Percentiles rank a stretch among this genome's conserved stretches.
Evolutionary conservation across 768 basidiomycete genomes (phyloP).

Genomic region (Trametes cubensis): DNA sequence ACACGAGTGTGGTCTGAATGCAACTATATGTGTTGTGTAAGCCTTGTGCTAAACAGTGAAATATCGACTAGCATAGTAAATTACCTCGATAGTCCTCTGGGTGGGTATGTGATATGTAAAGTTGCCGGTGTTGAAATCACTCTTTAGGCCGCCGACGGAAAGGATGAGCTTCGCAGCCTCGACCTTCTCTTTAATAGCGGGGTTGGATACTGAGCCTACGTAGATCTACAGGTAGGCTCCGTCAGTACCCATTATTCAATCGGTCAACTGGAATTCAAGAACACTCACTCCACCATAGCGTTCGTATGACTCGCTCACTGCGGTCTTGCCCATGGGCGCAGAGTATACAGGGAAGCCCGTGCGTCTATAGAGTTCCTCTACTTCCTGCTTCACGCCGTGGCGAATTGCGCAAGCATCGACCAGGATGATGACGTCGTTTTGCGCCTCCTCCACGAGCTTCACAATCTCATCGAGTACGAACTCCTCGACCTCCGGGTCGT

Average conservation of each 20-base stretch:
- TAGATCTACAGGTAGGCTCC: slow-evolving; percentile 55
- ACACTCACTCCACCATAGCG: slow-evolving; percentile 78
- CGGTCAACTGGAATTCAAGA: not conserved
- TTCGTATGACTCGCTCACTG: slow-evolving; percentile 66
- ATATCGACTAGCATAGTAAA: not conserved
- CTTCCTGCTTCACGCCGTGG: slow-evolving; percentile 65
- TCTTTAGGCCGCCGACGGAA: slow-evolving; percentile 69
- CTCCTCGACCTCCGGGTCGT: slow-evolving; percentile 60
- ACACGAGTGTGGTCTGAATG: slow-evolving; percentile 76
- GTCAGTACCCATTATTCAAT: too few species aligned
- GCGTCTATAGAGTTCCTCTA: slow-evolving; percentile 59
- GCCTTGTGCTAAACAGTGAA: too few species aligned
- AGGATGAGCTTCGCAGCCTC: slow-evolving; percentile 77
- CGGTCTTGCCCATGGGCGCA: slow-evolving; percentile 82
- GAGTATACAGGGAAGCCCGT: slow-evolving; percentile 77
- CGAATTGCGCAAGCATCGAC: slow-evolving; percentile 82
- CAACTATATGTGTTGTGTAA: slow-evolving; percentile 44
- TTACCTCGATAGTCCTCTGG: slow-evolving; percentile 63
- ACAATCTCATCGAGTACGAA: slow-evolving; percentile 77
- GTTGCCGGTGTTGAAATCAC: slow-evolving; percentile 88
- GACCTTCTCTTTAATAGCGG: slow-evolving; percentile 67
- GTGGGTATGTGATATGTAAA: slow-evolving; percentile 76
- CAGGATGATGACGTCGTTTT: slow-evolving; percentile 68
- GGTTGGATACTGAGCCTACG: slow-evolving; percentile 69
- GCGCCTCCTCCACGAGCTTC: slow-evolving; percentile 62